Evolutionary conservation across 371 early-diverging fungal genomes (phyloP), one percentile per base, ranked within the genome.

Genomic region (Mortierella sp.): DNA sequence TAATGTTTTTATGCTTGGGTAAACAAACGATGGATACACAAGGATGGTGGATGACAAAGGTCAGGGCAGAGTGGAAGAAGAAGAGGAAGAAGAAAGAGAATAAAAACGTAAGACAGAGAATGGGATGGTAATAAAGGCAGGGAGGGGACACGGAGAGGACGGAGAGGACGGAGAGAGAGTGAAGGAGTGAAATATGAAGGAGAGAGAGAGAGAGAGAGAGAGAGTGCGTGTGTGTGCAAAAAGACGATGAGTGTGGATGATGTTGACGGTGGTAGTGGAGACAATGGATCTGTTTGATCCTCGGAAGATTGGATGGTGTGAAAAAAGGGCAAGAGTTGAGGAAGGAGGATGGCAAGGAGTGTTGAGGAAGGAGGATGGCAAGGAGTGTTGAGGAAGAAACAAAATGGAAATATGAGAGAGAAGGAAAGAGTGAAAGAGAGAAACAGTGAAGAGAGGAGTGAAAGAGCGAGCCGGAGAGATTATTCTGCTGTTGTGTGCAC

Each of bases 211-310:
- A 28, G 58, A 28, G 58, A 58, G 28, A 19, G 34, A 1, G 13
- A 10, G 58, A 28, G 21, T 10, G 7, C 13, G 31, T 31, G 63
- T 38, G 24, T 34, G 24, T 14, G 63, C 34, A 6, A 34, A 44
- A 44, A 14, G 13, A 2, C 21, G 38, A 38, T 24, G 42, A 21
- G 16, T 3, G 11, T 52, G 55, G 16, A 54, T 38, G 58, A 54
- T 52, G 58, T 38, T 38, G 54, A 45, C 19, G 16, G 38, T 7
- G 24, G 42, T 3, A 24, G 38, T 11, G 54, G 57, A 34, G 57
- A 73, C 31, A 73, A 54, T 34, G 54, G 63, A 63, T 63, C 63
- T 63, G 63, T 60, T 60, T n/a, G 63, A 34, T 60, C 63, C 63
- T 31, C 57, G 57, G 57, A 55, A n/a, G n/a, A 55, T 55, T 55